Evolutionary conservation across 495 filamentous ascomycete genomes (phyloP).

Genomic region (Barbatosphaeria neglecta): DNA sequence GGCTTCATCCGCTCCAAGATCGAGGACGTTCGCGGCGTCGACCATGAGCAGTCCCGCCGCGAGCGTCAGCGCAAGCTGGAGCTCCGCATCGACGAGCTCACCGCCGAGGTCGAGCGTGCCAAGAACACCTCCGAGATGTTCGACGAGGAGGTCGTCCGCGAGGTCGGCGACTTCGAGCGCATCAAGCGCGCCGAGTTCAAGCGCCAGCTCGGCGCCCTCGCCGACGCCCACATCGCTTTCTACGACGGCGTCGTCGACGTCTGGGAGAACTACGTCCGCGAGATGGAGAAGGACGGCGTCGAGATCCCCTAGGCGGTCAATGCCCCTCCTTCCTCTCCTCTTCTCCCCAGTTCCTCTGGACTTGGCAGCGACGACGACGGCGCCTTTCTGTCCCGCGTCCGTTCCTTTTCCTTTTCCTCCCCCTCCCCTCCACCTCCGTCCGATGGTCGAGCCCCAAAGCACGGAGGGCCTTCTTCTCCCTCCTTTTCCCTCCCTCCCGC

Average conservation of each 20-base stretch:
- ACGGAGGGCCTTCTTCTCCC: too few relatives aligned
- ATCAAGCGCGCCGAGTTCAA: constrained; percentile 93
- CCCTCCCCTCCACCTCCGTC: too few relatives aligned
- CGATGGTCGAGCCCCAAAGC: too few relatives aligned
- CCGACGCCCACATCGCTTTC: constrained; percentile 78
- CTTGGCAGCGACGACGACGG: background rate
- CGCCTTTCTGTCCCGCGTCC: too few relatives aligned
- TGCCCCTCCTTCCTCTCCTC: background rate
- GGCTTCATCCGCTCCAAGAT: constrained; percentile 92
- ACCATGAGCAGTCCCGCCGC: constrained; percentile 82
- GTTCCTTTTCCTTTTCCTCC: too few relatives aligned
- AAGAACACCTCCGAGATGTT: constrained; percentile 75
- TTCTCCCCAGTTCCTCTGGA: background rate
- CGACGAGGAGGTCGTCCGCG: constrained; percentile 85
- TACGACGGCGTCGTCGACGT: constrained; percentile 67
- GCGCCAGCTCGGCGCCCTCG: constrained; percentile 68
- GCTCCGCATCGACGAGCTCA: constrained; percentile 80
- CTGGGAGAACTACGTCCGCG: constrained; percentile 80
- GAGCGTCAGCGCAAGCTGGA: constrained; percentile 84
- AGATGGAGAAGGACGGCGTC: constrained; percentile 65
- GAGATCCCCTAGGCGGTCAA: background rate
- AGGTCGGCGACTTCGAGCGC: constrained; percentile 87
- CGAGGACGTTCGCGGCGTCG: constrained; percentile 92
- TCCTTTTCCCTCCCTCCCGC: too few relatives aligned
- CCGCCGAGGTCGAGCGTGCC: constrained; percentile 75